Base-by-base conservation (phyloP, 2,329 filamentous ascomycete genomes). In the Claviceps citrina region DNA sequence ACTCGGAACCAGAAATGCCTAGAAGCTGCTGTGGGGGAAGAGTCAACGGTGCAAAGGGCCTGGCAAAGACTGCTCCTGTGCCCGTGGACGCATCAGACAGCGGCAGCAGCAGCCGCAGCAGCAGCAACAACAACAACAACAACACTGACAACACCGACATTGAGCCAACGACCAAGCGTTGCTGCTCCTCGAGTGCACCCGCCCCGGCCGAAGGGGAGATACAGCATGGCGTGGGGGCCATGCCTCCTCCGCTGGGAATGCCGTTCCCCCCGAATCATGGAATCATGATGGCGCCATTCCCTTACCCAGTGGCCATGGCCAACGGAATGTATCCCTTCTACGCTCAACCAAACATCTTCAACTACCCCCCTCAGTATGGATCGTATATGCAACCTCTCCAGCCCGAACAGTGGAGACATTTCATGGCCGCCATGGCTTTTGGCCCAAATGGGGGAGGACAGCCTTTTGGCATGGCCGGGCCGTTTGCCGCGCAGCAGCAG, bases 381-480 rank as follows among this genome's bases (percentile, higher is more conserved):
- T 72, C 70, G 0, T 73, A 64, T 47, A 59, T 70, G 46, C 68
- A 72, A 37, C 70, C 70, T 4, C 58, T 74, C 8, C 67, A 73
- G 44, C 68, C 66, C n/a, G 60, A 65, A 12, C 67, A 69, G 37
- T 73, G 68, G 67, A 58, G 64, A 39, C 63, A 71, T 43, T 55
- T 66, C 19, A 63, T 69, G 54, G 57, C 60, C 44, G 51, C 58
- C 6, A 54, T 62, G 54, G 19, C 28, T 30, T 44, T 44, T 25
- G 36, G 30, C 33, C 40, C 37, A 18, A 27, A 24, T 4, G 33
- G 22, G 22, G 28, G 28, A 15, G 16, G 24, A 22, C 36, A 35
- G 9, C 18, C 52, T 9, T 54, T 55, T 40, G 48, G 46, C n/a
- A 47, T 54, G 40, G 39, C 51, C 10, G 44, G 43, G 15, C 31